Evolutionary conservation across 2,329 filamentous ascomycete genomes (phyloP), one percentile per base, ranked within the genome.

Genomic region (Aspergillus amoenus): DNA sequence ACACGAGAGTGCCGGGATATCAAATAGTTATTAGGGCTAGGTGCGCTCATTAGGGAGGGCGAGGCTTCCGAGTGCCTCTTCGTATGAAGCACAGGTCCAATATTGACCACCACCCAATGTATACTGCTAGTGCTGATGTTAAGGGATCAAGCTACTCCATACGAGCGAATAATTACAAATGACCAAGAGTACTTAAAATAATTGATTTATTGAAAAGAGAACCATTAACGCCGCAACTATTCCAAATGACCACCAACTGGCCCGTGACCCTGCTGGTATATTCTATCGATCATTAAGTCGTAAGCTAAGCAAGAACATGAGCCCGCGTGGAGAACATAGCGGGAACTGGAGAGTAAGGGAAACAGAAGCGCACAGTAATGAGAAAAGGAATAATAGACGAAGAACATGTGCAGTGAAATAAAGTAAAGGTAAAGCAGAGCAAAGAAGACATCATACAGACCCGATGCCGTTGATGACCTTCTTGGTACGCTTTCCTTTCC

Each of bases 401-500:
- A 49, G 6, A 49, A 27, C 32, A 53, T 47, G 32, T 41, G 42
- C 42, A 46, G 27, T 21, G 32, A 47, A 53, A 24, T 11, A 18
- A 18, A 18, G 21, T 4, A 60, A 49, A 45, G 39, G 11, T 27
- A 22, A 43, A 24, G 30, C 15, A 40, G 39, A 40, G 15, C 8
- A 49, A 32, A 34, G 5, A n/a, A 27, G 32, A 41, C 4, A n/a
- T 42, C 17, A 60, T 41, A 61, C 41, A 52, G 54, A 56, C 51
- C 60, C 18, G n/a, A 42, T 49, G 43, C 55, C 40, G 18, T 32
- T 7, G 2, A 46, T 37, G 2, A 46, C 30, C 37, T 55, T 63
- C 21, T 44, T 54, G 39, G 11, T 24, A 11, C 61, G 37, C 18
- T 62, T 61, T 3, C 37, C 61, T 46, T 56, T 67, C 76, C 76